Base-by-base conservation (phyloP, 371 early-diverging fungal species). In the Coemansia sp. region DNA sequence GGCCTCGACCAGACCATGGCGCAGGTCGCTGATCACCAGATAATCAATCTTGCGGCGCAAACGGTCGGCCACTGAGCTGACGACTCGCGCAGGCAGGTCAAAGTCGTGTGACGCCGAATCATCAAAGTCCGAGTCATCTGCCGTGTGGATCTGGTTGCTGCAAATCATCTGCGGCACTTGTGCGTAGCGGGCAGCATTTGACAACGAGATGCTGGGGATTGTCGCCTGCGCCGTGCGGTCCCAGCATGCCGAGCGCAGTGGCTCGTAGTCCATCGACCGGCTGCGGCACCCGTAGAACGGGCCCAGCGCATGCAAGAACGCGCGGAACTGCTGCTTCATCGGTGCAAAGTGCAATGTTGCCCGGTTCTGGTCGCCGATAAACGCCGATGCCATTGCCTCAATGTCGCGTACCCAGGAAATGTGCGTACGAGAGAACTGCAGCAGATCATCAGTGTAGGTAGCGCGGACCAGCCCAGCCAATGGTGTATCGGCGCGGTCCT, bases 251-350 rank as follows among this genome's bases (percentile, higher is more conserved):
- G 85, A 88, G 34, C 92, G 84, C 39, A 84, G 78, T 0, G 92
- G 91, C 71, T 91, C 92, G 13, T 81, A 82, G 75, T 92, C 92
- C 13, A 90, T 80, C 2, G 89, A 86, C 59, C 87, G 86, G 21
- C 90, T 88, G 0, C 77, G 70, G 22, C 90, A 64, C 40, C 85
- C 81, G 70, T 89, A 91, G 57, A 85, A 84, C 16, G 84, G 83
- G 16, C 86, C 85, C 64, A 90, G 82, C 10, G 85, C 86, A 61
- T 91, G 92, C 34, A 91, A 72, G 69, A 90, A 90, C 45, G 84
- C 82, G 29, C 92, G 87, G 47, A 83, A 81, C 31, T 81, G 78
- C 13, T 78, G 76, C 62, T 84, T 84, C 91, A 90, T 90, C 3
- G 92, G 88, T 50, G 84, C 75, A 65, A 87, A 87, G 47, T 86